phyloP scores from a whole-genome alignment of 768 basidiomycete species.

The Suillus paluster region DNA sequence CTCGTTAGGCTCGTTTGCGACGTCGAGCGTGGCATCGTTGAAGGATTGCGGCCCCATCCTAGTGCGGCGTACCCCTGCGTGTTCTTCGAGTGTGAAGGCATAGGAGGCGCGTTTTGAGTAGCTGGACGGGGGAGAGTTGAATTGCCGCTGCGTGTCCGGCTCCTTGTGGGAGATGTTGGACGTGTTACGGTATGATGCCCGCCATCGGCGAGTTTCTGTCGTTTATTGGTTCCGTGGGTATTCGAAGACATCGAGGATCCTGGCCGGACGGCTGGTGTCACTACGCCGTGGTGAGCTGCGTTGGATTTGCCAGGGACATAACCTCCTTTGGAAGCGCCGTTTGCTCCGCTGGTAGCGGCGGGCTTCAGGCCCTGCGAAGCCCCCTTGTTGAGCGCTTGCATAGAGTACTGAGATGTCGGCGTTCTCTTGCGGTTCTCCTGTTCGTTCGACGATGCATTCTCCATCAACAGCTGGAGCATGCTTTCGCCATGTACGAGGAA shows the following conservation, averaged over 20 bases:
- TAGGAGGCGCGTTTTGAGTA: constrained; percentile 4
- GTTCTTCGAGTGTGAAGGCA: constrained; percentile 30
- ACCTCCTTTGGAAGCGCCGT: constrained; percentile 13
- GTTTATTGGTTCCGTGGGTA: constrained; percentile 57
- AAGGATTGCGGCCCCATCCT: constrained; percentile 42
- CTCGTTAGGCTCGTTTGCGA: constrained; percentile 26
- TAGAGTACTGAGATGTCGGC: constrained; percentile 38
- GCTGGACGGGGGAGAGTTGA: constrained; percentile 19
- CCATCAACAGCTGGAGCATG: constrained; percentile 78
- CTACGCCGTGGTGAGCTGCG: constrained; percentile 35
- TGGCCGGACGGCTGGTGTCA: constrained; percentile 68
- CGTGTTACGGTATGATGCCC: constrained; percentile 22
- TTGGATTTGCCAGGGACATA: constrained; percentile 37
- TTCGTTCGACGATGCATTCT: constrained; percentile 67
- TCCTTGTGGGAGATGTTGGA: constrained; percentile 30
- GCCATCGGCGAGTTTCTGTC: constrained; percentile 57
- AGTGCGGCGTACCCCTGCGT: constrained; percentile 28
- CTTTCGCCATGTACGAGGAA: constrained; percentile 88
- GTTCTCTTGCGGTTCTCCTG: constrained; percentile 79
- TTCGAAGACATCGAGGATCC: constrained; percentile 46
- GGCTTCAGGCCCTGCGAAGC: constrained; percentile 35
- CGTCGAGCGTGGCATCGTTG: constrained; percentile 33
- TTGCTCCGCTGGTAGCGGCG: constrained; percentile 10
- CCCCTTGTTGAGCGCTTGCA: constrained; percentile 29
- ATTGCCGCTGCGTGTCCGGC: constrained; percentile 30